Base-by-base conservation (phyloP, 805 yeast species). In the Yamadazyma laniorum region DNA sequence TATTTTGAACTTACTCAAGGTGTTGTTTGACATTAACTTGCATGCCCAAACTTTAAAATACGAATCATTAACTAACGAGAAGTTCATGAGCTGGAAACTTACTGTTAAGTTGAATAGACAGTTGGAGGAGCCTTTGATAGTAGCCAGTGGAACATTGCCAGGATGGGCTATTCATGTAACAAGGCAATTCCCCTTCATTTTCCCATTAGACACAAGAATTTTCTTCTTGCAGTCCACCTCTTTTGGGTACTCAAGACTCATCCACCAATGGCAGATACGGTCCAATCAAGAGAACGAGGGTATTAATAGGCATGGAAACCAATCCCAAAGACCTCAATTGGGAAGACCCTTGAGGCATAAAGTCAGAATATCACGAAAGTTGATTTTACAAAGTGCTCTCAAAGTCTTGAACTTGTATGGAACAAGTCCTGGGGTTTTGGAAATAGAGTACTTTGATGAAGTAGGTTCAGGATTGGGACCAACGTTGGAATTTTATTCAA, bases 401-500 rank as follows among this genome's bases (percentile, higher is more conserved):
- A 86, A 86, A 51, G 84, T 90, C 2, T 65, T 93, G 59, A 82
- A 79, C 30, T 65, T 77, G 34, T 83, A 87, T 56, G 95, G 93
- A 0, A 63, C 85, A 0, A 73, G 82, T n/a, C 89, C 96, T 1
- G 83, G 88, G 19, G 68, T 85, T 4, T 63, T 91, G 16, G 98
- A 91, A 51, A 80, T 93, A 39, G 96, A 90, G 56, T 91, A 85
- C 52, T 79, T 74, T 45, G 89, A 83, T 47, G 99, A 91, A 57
- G 96, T 75, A 5, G 99, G 98, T n/a, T 82, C 96, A 0, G 99
- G 99, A 0, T 64, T 89, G 31, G 99, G 99, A 0, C 99, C 99
- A 3, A 91, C 99, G 0, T 67, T 90, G 46, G 99, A 91, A 59
- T 91, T 93, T 54, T 91, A 88, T 53, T 80, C 97, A 0, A 67